These are phyloP conservation scores for Globisporangium irregulare DNA, from an alignment of 352 stramenopile species.

Conservation along the genomic window DNA sequence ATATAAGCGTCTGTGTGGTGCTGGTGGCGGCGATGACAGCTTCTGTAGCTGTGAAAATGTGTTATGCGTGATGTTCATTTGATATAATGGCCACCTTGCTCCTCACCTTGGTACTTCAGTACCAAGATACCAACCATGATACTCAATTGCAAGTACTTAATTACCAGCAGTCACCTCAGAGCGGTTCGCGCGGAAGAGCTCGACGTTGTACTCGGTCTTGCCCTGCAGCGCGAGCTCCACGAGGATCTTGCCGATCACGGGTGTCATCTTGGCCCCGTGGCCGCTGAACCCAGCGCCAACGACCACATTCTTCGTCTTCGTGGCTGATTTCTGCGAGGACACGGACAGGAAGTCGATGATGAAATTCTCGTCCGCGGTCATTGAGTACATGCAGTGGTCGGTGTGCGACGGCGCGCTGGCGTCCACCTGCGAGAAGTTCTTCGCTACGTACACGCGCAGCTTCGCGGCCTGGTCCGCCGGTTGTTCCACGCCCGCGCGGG, in stretches of 20 bases:
- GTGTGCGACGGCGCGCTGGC: slow-evolving; percentile 34
- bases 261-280: slow-evolving; percentile 85
- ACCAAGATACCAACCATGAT: not conserved
- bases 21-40: no score
- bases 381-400: slow-evolving; percentile 82
- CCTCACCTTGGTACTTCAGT: not conserved
- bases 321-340: slow-evolving; percentile 1
- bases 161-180: not conserved
- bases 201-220: slow-evolving; percentile 38
- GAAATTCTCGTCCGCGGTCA: slow-evolving; percentile 76
- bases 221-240: slow-evolving; percentile 57
- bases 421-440: slow-evolving; percentile 54
- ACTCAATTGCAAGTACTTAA: not conserved
- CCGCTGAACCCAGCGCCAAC: slow-evolving; percentile 74
- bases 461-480: slow-evolving; percentile 20
- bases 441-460: slow-evolving; percentile 35
- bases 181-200: slow-evolving; percentile 35
- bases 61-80: not conserved
- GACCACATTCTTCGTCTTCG: slow-evolving; percentile 42
- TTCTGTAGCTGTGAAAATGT: no score
- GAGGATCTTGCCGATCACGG: slow-evolving; percentile 79
- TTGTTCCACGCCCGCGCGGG: slow-evolving; percentile 35
- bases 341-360: slow-evolving; percentile 54
- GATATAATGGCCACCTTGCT: not conserved
- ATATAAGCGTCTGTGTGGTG: no score